phyloP scores from a whole-genome alignment of 2,329 filamentous ascomycete genomes.

The Thelonectria discophora region DNA sequence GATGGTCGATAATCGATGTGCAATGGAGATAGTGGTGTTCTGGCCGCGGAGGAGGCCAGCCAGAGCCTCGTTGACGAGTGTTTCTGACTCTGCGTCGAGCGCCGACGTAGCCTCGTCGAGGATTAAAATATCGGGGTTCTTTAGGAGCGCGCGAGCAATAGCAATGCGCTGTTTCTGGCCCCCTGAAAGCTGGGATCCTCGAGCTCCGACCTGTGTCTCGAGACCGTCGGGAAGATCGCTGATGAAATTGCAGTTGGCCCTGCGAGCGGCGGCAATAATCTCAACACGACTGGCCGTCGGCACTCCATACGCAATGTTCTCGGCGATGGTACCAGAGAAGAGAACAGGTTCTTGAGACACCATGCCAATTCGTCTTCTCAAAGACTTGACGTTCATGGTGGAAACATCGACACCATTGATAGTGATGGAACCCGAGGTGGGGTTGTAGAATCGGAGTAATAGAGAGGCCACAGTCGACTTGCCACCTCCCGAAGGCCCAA shows the following conservation, averaged over 20 bases:
- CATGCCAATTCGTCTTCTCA: conserved; percentile 91
- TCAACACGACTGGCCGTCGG: conserved; percentile 80
- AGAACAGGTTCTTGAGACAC: conserved; percentile 96
- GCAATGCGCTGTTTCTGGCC: conserved; percentile 98
- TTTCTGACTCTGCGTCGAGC: conserved; percentile 95
- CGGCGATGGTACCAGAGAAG: conserved; percentile 83
- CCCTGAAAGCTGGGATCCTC: conserved; percentile 92
- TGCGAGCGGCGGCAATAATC: conserved; percentile 85
- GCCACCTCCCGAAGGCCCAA: conserved; percentile 93
- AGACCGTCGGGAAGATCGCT: conserved; percentile 95
- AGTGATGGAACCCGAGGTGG: conserved; percentile 77
- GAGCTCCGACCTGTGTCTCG: conserved; percentile 90
- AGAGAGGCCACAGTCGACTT: conserved; percentile 97
- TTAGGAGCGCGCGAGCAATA: conserved; percentile 92
- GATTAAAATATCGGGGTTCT: conserved; percentile 95
- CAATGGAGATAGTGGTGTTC: conserved; percentile 98
- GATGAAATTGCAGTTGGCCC: conserved; percentile 97
- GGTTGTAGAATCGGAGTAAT: conserved; percentile 89
- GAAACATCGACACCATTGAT: conserved; percentile 88
- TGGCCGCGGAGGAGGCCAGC: conserved; percentile 81
- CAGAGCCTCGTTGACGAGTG: conserved; percentile 91
- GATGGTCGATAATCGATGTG: conserved; percentile 94
- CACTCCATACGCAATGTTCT: conserved; percentile 92
- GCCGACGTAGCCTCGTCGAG: conserved; percentile 97
- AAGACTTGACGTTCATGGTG: conserved; percentile 89